Base-by-base conservation (phyloP, 1,139 yeast species). In the Kodamaea arcana region DNA sequence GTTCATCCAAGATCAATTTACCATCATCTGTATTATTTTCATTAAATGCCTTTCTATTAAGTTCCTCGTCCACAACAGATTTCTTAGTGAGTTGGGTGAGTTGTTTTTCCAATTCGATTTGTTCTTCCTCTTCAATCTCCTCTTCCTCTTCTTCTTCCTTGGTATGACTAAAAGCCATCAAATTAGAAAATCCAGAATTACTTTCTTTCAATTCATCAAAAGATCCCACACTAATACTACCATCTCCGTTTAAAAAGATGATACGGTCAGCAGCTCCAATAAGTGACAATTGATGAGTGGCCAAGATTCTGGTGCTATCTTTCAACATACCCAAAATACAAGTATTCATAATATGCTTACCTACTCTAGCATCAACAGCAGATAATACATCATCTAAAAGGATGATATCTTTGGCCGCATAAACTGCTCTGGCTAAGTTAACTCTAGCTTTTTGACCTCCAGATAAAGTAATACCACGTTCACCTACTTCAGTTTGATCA, bases 401-500 rank as follows among this genome's bases (percentile, higher is more conserved):
- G 15, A 85, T 63, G 27, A 83, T 78, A 40, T 83, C 87, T 20
- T 48, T 52, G 38, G 76, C 66, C 27, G 83, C 78, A 55, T 88
- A 88, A 3, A 84, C 88, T 2, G 95, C 84, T 50, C 96, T 73
- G 1, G 96, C 96, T 39, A 88, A 65, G 47, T 81, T 82, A 46
- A 86, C 75, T 51, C 95, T 72, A 1, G 95, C 94, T 60, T 88
- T 88, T 57, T 88, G 97, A 28, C 97, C 97, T 40, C 97, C 97
- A 3, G 95, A 85, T 28, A 88, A 62, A 0, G 94, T 87, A 45
- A 88, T 84, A 45, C 97, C 97, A 47, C 94, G 75, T 56, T 88
- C 97, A 42, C 97, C 97, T 39, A 88, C 83, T 58, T 87, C 95
- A 2, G 96, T 85, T 34, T 58, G 55, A 51, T 88, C 97, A 37